phyloP scores from a whole-genome alignment of 371 early-diverging fungal species.

The Mucor mucedo region DNA sequence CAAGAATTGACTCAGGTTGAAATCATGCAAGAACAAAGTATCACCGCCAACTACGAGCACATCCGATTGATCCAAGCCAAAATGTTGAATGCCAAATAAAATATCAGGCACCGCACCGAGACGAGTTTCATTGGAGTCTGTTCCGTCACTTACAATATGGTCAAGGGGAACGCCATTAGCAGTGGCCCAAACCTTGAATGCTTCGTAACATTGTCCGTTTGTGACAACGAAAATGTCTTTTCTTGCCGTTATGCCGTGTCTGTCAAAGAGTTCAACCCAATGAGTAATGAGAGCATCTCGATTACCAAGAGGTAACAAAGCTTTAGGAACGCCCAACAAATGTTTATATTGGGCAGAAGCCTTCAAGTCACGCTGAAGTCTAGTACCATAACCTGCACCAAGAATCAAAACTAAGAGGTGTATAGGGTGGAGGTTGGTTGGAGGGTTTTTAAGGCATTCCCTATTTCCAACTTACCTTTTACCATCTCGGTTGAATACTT shows the following conservation, averaged over 20 bases:
- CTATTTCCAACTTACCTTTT: slow-evolving; percentile 2
- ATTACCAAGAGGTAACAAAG: slow-evolving; percentile 52
- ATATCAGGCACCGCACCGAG: slow-evolving; percentile 68
- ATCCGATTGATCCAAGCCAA: slow-evolving; percentile 26
- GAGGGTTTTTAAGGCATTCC: no score
- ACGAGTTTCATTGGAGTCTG: slow-evolving; percentile 55
- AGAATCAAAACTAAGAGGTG: slow-evolving; percentile 47
- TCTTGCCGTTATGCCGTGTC: slow-evolving; percentile 23
- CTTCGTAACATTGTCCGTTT: slow-evolving; percentile 47
- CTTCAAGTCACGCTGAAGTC: slow-evolving; percentile 54
- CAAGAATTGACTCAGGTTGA: slow-evolving; percentile 37
- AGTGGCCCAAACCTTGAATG: slow-evolving; percentile 57
- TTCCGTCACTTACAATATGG: slow-evolving; percentile 62
- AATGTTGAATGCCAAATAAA: slow-evolving; percentile 48
- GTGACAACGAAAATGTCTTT: slow-evolving; percentile 48
- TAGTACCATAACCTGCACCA: slow-evolving; percentile 64
- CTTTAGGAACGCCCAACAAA: slow-evolving; percentile 56
- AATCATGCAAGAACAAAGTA: slow-evolving; percentile 62
- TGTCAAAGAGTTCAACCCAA: slow-evolving; percentile 52
- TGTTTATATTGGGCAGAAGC: slow-evolving; percentile 36
- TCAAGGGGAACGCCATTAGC: slow-evolving; percentile 38
- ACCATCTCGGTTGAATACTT: slow-evolving; percentile 4
- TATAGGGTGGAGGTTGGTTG: no score
- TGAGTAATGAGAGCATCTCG: slow-evolving; percentile 57
- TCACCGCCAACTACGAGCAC: slow-evolving; percentile 69